These are phyloP conservation scores for Fusarium nurragi DNA, from an alignment of 2,329 filamentous ascomycete genomes.

Conservation along the genomic window DNA sequence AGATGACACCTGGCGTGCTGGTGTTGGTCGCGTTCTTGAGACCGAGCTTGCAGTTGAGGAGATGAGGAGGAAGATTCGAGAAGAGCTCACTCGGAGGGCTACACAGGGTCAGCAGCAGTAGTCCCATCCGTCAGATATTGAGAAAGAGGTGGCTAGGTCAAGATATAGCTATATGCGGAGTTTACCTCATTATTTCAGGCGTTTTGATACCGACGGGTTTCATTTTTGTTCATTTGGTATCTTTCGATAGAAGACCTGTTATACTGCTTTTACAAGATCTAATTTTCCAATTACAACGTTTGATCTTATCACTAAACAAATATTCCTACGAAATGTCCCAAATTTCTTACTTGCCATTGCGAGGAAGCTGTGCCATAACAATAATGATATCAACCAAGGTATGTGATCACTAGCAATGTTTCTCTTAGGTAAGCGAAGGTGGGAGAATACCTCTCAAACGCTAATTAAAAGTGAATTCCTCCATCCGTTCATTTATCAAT, in stretches of 20 bases:
- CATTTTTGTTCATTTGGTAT: not conserved
- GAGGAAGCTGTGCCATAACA: slow-evolving; percentile 10
- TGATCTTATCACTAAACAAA: not conserved
- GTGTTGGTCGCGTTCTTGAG: slow-evolving; percentile 83
- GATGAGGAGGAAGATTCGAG: slow-evolving; percentile 72
- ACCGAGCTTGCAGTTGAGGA: slow-evolving; percentile 85
- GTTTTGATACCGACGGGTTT: slow-evolving; percentile 27
- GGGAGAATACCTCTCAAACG: slow-evolving; percentile 44
- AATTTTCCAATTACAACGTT: not conserved
- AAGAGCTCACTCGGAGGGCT: slow-evolving; percentile 60
- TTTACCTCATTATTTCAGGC: slow-evolving; percentile 6
- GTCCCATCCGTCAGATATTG: not conserved
- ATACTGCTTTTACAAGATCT: not conserved
- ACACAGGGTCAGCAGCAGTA: slow-evolving; percentile 10
- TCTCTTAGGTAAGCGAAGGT: slow-evolving; percentile 49
- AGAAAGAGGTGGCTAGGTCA: not conserved
- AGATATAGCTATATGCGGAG: slow-evolving; percentile 1
- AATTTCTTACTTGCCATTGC: slow-evolving; percentile 4
- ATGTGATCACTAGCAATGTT: slow-evolving; percentile 51
- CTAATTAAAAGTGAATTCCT: slow-evolving; percentile 41
- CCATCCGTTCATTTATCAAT: slow-evolving; percentile 23
- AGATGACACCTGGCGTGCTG: slow-evolving; percentile 81
- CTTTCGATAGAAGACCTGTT: not conserved
- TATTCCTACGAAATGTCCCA: not conserved
- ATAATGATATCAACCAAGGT: slow-evolving; percentile 45